Base-by-base conservation (phyloP, 176 grass and related monocot genomes). In the Oryza coarctata region DNA sequence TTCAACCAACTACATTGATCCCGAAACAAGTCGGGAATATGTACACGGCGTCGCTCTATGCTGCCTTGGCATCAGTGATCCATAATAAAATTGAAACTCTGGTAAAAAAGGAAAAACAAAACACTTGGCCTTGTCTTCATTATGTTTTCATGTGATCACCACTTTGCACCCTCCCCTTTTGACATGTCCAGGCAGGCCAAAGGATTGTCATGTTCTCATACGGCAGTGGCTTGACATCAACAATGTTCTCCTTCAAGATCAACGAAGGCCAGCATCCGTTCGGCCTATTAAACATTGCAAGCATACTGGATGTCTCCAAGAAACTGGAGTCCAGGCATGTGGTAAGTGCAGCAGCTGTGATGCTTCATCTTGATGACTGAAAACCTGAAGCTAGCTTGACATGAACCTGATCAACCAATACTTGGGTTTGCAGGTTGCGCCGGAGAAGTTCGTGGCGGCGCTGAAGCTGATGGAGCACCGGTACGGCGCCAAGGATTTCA, bases 141-240 rank as follows among this genome's bases (percentile, higher is more conserved):
- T 61, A 5, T 34, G 0, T 12, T 12, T 80, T 33, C 36, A 17
- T 12, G 0, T 9, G 20, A 28, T 78, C 82, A 15, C 61, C 35
- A 22, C 50, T 67, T 5, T 4, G 78, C 29, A 63, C 23, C 69
- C 35, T 82, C 4, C 50, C 27, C 9, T 66, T 86, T 47, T 32
- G 9, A 61, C 55, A 61, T 55, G 62, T 85, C 40, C 80, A 99
- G 96, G 85, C 80, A 14, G 87, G 93, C 11, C 90, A 95, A 55
- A 92, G 96, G 84, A 86, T 99, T 50, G 40, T 99, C 58, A 99
- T 99, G 96, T 99, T 99, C 62, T 99, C 96, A 8, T 99, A 99
- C 49, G 96, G 96, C 17, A 99, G 96, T 62, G 96, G 96, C 26
- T 86, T 95, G 75, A 91, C 96, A 29, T 94, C 96, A 49, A 93